Evolutionary conservation across 768 basidiomycete genomes (phyloP), one percentile per base, ranked within the genome.

Genomic region (Xerocomus potaroensis): DNA sequence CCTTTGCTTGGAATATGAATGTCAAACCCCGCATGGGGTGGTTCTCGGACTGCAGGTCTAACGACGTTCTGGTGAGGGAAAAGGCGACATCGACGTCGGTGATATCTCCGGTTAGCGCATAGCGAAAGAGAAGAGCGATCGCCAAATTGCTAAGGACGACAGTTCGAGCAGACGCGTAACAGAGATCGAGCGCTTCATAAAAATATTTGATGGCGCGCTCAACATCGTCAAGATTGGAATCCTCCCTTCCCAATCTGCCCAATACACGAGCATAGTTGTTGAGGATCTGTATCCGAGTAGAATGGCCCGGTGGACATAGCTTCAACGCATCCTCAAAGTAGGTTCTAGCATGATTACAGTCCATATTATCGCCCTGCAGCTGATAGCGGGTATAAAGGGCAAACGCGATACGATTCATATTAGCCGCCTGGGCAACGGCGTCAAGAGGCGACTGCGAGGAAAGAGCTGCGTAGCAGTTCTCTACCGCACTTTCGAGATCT

Each of bases 401-500:
- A 33, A 53, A 41, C 3, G 51, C 58, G 10, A 60, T 50, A 22
- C 35, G 37, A 30, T 21, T 53, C 30, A 56, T 42, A 19, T 47
- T 47, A 11, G 19, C 19, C 2, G 51, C 35, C 19, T 43, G 45
- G 7, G 4, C 5, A n/a, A 33, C 43, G n/a, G 41, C 34, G 29
- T 53, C 35, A 2, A 16, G 39, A 27, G 54, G 46, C 1, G 54
- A 43, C 5, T 43, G 43, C 6, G 33, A 40, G 30, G 44, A 45
- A 2, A 54, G 21, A 11, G 54, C 59, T 4, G 43, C 35, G 21
- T 48, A 41, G 12, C 56, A 54, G 29, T 33, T 43, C 43, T 48
- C 47, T 29, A 66, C 55, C 6, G 59, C 59, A 29, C 56, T 48
- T 19, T 66, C 59, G 1, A 68, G 43, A 45, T 67, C 63, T 12